phyloP scores from a whole-genome alignment of 2,329 filamentous ascomycete species.

The Incumbomyces lentus region DNA sequence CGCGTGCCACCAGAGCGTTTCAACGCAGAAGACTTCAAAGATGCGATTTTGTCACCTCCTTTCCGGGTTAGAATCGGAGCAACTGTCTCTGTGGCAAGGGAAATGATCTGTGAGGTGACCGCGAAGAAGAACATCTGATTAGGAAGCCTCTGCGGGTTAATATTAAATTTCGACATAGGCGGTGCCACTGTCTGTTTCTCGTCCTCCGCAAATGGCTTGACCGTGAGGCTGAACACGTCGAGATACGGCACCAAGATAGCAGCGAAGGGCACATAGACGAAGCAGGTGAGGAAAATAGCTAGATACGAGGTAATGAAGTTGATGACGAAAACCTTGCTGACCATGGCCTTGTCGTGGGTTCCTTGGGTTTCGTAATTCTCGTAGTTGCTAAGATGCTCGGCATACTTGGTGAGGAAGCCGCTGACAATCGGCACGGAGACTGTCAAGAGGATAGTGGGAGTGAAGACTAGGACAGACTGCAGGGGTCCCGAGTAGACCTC shows the following conservation, averaged over 20 bases:
- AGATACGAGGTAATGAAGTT: conserved; percentile 96
- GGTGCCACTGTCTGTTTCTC: conserved; percentile 55
- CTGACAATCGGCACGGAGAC: conserved; percentile 69
- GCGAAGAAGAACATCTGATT: conserved; percentile 95
- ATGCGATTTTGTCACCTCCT: conserved; percentile 66
- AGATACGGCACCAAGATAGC: conserved; percentile 74
- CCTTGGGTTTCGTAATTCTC: conserved; percentile 92
- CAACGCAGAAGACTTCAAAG: conserved; percentile 53
- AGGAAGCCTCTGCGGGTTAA: conserved; percentile 72
- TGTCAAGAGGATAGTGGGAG: conserved; percentile 82
- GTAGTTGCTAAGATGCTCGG: conserved; percentile 63
- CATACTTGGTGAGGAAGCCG: conserved; percentile 62
- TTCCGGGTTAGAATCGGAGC: conserved; percentile 76
- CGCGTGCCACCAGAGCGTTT: conserved; percentile 45
- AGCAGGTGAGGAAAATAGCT: conserved; percentile 82
- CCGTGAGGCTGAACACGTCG: conserved; percentile 65
- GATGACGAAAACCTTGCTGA: conserved; percentile 87
- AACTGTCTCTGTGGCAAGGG: conserved; percentile 71
- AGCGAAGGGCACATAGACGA: conserved; percentile 89
- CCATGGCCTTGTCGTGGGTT: conserved; percentile 70
- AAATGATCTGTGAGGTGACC: conserved; percentile 85
- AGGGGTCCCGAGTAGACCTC: conserved; percentile 86
- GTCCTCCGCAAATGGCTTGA: conserved; percentile 63
- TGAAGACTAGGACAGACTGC: conserved; percentile 74
- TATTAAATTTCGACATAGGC: conserved; percentile 56